phyloP scores from a whole-genome alignment of 495 filamentous ascomycete species.

The Annulohypoxylon maeteangense region DNA sequence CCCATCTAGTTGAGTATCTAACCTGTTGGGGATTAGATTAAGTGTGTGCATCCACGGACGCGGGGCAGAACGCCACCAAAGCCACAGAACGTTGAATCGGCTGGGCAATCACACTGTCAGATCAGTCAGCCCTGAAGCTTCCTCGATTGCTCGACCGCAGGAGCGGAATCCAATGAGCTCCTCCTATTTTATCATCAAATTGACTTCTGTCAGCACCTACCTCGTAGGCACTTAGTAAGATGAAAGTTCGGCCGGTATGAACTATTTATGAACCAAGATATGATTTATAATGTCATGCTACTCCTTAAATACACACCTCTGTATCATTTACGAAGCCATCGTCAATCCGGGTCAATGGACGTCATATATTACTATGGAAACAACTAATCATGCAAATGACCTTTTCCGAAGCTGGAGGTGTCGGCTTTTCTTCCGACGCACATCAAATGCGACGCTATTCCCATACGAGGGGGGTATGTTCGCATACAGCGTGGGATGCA shows the following conservation, averaged over 20 bases:
- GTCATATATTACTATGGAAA: conserved; percentile 23
- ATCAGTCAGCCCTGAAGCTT: neutral
- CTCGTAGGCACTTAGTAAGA: neutral
- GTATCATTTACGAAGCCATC: neutral
- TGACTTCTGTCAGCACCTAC: conserved; percentile 1
- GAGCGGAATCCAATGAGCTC: conserved; percentile 31
- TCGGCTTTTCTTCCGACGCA: conserved; percentile 24
- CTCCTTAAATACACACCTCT: neutral
- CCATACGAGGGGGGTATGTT: neutral
- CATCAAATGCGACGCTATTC: conserved; percentile 7
- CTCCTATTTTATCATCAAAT: conserved; percentile 23
- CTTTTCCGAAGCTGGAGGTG: neutral
- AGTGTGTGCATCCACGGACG: neutral
- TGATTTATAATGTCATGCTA: neutral
- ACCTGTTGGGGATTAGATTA: conserved; percentile 14
- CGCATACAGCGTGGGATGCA: neutral
- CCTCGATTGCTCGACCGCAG: conserved; percentile 10
- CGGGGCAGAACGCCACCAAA: conserved; percentile 15
- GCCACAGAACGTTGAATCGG: neutral
- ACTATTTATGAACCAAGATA: neutral
- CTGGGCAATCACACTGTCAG: no score
- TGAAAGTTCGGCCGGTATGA: neutral
- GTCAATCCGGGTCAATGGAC: conserved; percentile 7
- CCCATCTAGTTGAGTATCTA: conserved; percentile 12
- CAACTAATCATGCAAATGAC: neutral